These are phyloP conservation scores for Cadophora gregata DNA, from an alignment of 2,329 filamentous ascomycete genomes.

Conservation along the genomic window DNA sequence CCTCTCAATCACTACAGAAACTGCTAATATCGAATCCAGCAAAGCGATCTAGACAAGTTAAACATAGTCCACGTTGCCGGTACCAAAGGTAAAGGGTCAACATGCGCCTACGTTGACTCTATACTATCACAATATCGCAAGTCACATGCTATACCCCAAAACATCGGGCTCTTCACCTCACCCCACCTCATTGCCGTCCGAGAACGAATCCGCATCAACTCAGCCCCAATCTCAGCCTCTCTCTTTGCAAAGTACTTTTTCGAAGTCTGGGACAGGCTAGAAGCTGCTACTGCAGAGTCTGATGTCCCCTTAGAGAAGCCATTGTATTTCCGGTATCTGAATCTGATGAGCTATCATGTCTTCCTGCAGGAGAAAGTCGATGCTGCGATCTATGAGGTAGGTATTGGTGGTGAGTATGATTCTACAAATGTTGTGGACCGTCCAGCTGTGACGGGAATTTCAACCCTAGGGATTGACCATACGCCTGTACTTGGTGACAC, in stretches of 20 bases:
- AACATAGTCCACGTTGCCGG: slow-evolving; percentile 75
- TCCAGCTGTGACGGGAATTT: slow-evolving; percentile 65
- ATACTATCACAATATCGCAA: slow-evolving; percentile 61
- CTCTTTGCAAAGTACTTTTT: slow-evolving; percentile 72
- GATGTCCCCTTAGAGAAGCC: slow-evolving; percentile 48
- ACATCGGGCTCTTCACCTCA: slow-evolving; percentile 69
- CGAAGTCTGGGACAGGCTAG: slow-evolving; percentile 67
- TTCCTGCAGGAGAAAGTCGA: slow-evolving; percentile 69
- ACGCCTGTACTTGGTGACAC: slow-evolving; percentile 66
- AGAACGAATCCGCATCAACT: slow-evolving; percentile 70
- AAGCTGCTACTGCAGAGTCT: slow-evolving; percentile 42
- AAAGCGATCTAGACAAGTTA: slow-evolving; percentile 55
- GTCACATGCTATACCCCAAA: slow-evolving; percentile 37
- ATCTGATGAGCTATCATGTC: slow-evolving; percentile 70
- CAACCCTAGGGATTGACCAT: slow-evolving; percentile 73
- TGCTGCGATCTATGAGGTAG: slow-evolving; percentile 68
- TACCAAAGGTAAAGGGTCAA: slow-evolving; percentile 80
- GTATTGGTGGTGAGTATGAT: slow-evolving; percentile 72
- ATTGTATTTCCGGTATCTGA: slow-evolving; percentile 66
- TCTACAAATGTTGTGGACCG: slow-evolving; percentile 69
- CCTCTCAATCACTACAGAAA: neutral
- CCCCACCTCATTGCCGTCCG: slow-evolving; percentile 72
- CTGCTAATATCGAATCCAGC: slow-evolving; percentile 21
- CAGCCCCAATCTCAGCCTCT: slow-evolving; percentile 59
- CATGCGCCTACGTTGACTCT: slow-evolving; percentile 70